A percentile compares a stretch with the other conserved stretches of the same genome.
These are phyloP conservation scores for Nemania diffusa DNA, from an alignment of 2,329 filamentous ascomycete genomes.

Conservation along the genomic window DNA sequence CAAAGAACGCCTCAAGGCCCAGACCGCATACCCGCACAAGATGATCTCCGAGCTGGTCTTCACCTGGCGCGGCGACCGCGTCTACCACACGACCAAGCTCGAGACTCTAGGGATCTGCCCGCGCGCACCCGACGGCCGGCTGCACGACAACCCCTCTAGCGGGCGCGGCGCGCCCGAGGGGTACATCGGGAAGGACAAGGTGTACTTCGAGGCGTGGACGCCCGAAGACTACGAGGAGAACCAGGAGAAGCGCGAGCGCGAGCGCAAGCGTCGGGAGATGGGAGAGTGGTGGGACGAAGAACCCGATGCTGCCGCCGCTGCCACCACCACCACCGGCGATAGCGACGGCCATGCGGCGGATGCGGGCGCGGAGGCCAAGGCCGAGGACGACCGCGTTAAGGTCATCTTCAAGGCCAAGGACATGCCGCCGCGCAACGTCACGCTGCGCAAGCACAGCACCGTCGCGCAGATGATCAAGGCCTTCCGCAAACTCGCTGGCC, in stretches of 20 bases:
- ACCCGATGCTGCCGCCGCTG: no score
- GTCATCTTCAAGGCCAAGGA: conserved; percentile 66
- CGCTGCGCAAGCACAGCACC: conserved; percentile 64
- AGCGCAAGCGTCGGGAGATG: conserved; percentile 52
- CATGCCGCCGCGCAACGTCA: conserved; percentile 61
- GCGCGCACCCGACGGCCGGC: conserved; percentile 54
- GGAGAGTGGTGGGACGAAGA: conserved; percentile 55
- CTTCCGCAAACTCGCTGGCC: conserved; percentile 65
- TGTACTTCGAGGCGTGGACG: conserved; percentile 84
- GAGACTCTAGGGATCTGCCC: conserved; percentile 71
- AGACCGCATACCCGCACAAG: conserved; percentile 43
- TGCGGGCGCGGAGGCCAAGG: conserved; percentile 36
- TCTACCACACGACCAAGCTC: conserved; percentile 82
- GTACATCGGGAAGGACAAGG: conserved; percentile 62
- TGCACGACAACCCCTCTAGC: conserved; percentile 43
- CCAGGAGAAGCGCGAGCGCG: conserved; percentile 60
- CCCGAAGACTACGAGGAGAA: conserved; percentile 66
- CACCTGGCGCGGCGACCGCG: conserved; percentile 77
- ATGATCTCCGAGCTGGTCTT: conserved; percentile 71
- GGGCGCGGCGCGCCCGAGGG: conserved; percentile 51
- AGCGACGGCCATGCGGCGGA: conserved; percentile 46
- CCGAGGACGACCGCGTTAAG: conserved; percentile 50
- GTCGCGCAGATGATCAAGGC: conserved; percentile 70
- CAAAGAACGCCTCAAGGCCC: conserved; percentile 70
- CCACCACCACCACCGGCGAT: conserved; percentile 28